Evolutionary conservation across 495 filamentous ascomycete species (phyloP).

Genomic region (Penicillium samsonianum): DNA sequence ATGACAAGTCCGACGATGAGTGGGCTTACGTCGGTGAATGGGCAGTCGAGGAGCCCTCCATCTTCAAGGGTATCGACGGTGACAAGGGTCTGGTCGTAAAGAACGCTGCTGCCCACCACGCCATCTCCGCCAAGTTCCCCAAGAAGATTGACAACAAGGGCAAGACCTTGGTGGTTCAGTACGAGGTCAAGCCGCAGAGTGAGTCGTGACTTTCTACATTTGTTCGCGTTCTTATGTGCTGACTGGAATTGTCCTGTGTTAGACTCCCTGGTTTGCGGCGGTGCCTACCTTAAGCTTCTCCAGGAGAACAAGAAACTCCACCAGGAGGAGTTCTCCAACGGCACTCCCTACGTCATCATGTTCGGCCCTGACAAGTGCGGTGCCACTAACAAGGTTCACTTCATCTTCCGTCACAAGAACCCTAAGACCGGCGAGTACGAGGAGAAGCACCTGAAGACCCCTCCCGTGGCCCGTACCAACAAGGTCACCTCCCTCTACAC

Average conservation of each 20-base stretch:
- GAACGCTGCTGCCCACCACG: conserved; percentile 95
- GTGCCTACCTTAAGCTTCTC: conserved; percentile 98
- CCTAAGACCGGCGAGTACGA: conserved; percentile 99
- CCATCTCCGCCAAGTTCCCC: conserved; percentile 98
- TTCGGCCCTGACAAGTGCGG: conserved; percentile 99
- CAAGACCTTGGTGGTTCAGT: conserved; percentile 96
- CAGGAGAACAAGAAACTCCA: conserved; percentile 97
- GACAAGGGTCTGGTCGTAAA: conserved; percentile 98
- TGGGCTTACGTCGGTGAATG: conserved; percentile 98
- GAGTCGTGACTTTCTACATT: conserved; percentile 38
- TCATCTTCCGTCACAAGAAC: conserved; percentile 99
- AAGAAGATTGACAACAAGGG: conserved; percentile 97
- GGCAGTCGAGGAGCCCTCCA: conserved; percentile 91
- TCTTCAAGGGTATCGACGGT: conserved; percentile 91
- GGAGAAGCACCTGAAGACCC: conserved; percentile 94
- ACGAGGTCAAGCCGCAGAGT: conserved; percentile 99
- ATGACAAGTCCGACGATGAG: conserved; percentile 83
- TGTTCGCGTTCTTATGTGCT: background rate
- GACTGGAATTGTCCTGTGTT: background rate
- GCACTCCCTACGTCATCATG: conserved; percentile 98
- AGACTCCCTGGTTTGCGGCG: conserved; percentile 97
- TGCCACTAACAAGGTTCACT: conserved; percentile 99
- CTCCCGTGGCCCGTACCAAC: conserved; percentile 81
- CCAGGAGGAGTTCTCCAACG: conserved; percentile 96
- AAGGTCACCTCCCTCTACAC: conserved; percentile 96